phyloP scores from a whole-genome alignment of 2,329 filamentous ascomycete species.

The Neurospora sp. region DNA sequence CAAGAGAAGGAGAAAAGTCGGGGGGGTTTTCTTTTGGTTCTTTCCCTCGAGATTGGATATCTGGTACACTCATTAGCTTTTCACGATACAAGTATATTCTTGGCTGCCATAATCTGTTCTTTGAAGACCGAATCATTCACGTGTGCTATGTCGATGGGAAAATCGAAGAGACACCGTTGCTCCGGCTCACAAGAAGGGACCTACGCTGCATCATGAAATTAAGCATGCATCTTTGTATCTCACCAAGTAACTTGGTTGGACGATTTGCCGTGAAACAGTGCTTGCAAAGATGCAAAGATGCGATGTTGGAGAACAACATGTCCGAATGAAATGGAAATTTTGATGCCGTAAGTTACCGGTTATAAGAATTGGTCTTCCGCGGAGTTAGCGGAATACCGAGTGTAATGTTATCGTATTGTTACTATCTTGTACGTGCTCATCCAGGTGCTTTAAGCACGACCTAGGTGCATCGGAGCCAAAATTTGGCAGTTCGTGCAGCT shows the following conservation, averaged over 20 bases:
- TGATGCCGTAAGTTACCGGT: background rate
- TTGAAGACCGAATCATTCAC: background rate
- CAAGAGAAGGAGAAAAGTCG: background rate
- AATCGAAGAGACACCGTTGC: background rate
- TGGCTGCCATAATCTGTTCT: background rate
- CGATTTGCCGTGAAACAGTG: background rate
- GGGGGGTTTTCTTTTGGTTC: background rate
- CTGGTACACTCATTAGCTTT: background rate
- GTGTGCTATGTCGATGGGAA: background rate
- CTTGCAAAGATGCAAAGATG: background rate
- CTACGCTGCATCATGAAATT: background rate
- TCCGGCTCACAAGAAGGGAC: background rate
- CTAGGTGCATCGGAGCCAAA: background rate
- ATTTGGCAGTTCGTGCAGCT: background rate
- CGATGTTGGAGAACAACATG: background rate
- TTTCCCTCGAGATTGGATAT: background rate
- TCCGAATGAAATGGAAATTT: background rate
- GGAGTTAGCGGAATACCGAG: background rate
- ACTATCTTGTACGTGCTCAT: too few species aligned
- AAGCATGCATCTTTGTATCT: background rate
- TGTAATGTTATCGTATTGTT: background rate
- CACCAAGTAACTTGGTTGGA: background rate
- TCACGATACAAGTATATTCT: background rate
- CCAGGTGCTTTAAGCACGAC: background rate
- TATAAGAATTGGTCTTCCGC: background rate